phyloP scores from a whole-genome alignment of 148 eudicot genomes.

The Hydrangea macrophylla region DNA sequence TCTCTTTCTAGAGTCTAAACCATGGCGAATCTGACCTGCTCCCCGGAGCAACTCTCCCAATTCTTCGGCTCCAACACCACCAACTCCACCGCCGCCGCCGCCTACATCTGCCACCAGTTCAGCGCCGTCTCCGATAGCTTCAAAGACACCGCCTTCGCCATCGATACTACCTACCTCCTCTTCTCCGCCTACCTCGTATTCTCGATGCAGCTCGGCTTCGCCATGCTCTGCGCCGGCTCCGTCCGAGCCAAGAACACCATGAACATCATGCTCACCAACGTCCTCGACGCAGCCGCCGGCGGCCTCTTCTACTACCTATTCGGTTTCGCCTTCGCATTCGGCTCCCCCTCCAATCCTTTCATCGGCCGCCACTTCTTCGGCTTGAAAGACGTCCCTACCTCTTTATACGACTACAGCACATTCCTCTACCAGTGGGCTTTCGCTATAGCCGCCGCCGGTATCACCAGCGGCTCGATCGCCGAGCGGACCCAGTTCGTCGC shows the following conservation, averaged over 20 bases:
- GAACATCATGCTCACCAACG: slow-evolving; percentile 92
- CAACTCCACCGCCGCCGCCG: slow-evolving; percentile 49
- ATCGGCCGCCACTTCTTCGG: slow-evolving; percentile 53
- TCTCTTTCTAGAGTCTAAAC: not conserved
- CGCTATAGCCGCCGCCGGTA: slow-evolving; percentile 82
- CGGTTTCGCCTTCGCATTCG: slow-evolving; percentile 76
- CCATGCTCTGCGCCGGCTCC: slow-evolving; percentile 91
- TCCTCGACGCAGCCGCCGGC: slow-evolving; percentile 85
- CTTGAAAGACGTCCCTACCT: slow-evolving; percentile 34
- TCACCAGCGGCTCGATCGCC: slow-evolving; percentile 73
- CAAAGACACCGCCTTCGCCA: slow-evolving; percentile 41
- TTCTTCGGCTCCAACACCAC: slow-evolving; percentile 39
- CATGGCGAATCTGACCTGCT: slow-evolving; percentile 27
- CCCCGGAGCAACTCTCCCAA: slow-evolving; percentile 28
- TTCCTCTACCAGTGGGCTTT: slow-evolving; percentile 80
- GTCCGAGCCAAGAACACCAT: slow-evolving; percentile 90
- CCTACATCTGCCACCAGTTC: slow-evolving; percentile 57
- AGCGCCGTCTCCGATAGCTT: slow-evolving; percentile 29
- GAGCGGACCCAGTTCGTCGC: slow-evolving; percentile 80
- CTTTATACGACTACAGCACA: slow-evolving; percentile 30
- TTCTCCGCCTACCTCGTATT: slow-evolving; percentile 86
- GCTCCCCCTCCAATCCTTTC: slow-evolving; percentile 55
- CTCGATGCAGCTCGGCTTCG: slow-evolving; percentile 85
- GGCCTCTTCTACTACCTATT: slow-evolving; percentile 69
- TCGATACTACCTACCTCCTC: slow-evolving; percentile 66